These are phyloP conservation scores for Ceratobasidium sp. DNA, from an alignment of 1,284 basidiomycete species.

Conservation along the genomic window DNA sequence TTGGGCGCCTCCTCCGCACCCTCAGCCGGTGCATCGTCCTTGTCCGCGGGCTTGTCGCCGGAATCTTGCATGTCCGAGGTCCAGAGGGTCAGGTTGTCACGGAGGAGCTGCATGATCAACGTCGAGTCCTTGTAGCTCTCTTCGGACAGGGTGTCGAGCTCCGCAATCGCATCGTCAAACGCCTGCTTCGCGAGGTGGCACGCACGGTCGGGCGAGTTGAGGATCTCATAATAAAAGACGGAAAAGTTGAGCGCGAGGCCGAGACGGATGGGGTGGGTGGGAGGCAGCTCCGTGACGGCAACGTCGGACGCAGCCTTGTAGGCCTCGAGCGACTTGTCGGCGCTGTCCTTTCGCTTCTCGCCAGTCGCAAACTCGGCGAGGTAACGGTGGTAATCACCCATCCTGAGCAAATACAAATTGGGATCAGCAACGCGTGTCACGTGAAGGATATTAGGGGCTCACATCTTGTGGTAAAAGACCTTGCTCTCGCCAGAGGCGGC, in stretches of 20 bases:
- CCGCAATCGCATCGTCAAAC: constrained; percentile 99
- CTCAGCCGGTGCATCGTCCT: constrained; percentile 1
- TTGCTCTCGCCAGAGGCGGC: constrained; percentile 98
- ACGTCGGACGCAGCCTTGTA: constrained; percentile 99
- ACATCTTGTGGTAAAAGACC: constrained; percentile 99
- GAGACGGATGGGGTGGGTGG: constrained; percentile 98
- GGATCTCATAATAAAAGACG: constrained; percentile 99
- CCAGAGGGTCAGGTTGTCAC: constrained; percentile 98
- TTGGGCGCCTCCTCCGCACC: constrained; percentile 22
- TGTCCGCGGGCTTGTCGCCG: constrained; percentile 49
- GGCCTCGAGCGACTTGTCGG: constrained; percentile 98
- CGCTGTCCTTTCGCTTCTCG: constrained; percentile 97
- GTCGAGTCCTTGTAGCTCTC: constrained; percentile 99
- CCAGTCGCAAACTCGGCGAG: constrained; percentile 99
- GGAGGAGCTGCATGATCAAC: constrained; percentile 98
- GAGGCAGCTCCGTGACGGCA: constrained; percentile 95
- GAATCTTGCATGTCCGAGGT: constrained; percentile 95
- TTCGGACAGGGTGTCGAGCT: constrained; percentile 99
- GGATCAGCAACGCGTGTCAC: constrained; percentile 37
- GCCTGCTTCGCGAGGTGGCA: constrained; percentile 99
- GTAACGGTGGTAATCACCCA: constrained; percentile 99
- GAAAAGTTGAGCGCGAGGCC: constrained; percentile 99
- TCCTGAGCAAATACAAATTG: constrained; percentile 62
- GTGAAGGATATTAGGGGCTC: constrained; percentile 50
- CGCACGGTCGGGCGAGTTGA: constrained; percentile 98